Percentiles rank a stretch among this genome's conserved stretches.
These are phyloP conservation scores for Zygosaccharomyces pseudobailii DNA, from an alignment of 1,139 yeast species.

Conservation along the genomic window DNA sequence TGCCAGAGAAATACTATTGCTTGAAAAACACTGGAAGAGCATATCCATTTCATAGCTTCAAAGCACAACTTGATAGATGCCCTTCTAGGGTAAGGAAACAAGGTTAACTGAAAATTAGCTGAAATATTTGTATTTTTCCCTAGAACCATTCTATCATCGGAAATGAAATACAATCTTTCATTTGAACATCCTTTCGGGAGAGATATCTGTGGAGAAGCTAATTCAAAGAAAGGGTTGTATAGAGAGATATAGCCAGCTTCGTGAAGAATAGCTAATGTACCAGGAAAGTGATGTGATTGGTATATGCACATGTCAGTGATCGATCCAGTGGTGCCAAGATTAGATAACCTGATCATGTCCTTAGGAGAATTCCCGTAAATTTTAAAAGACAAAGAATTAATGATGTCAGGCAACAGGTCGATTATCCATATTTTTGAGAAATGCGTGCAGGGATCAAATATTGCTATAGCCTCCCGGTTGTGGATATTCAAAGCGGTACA, in stretches of 20 bases:
- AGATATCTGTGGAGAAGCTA: constrained; percentile 42
- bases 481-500: constrained; percentile 44
- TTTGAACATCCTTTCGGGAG: constrained; percentile 40
- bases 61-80: constrained; percentile 15
- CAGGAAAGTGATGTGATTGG: constrained; percentile 20
- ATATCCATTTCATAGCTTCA: constrained; percentile 19
- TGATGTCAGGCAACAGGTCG: constrained; percentile 32
- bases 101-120: constrained; percentile 8
- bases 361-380: constrained; percentile 29
- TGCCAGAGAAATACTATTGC: constrained; percentile 24
- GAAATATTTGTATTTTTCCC: constrained; percentile 7
- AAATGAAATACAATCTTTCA: constrained; percentile 29
- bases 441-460: constrained; percentile 35
- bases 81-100: constrained; percentile 18
- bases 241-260: constrained; percentile 44
- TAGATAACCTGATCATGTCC: constrained; percentile 18
- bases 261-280: constrained; percentile 31
- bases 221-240: constrained; percentile 61
- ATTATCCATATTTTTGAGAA: constrained; percentile 51
- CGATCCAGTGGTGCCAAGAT: constrained; percentile 28
- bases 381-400: constrained; percentile 26
- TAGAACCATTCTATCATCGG: constrained; percentile 9
- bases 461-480: constrained; percentile 56
- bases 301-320: constrained; percentile 19
- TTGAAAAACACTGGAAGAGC: constrained; percentile 12